phyloP scores from a whole-genome alignment of 2,329 filamentous ascomycete genomes.

The Pseudogymnoascus sp. region DNA sequence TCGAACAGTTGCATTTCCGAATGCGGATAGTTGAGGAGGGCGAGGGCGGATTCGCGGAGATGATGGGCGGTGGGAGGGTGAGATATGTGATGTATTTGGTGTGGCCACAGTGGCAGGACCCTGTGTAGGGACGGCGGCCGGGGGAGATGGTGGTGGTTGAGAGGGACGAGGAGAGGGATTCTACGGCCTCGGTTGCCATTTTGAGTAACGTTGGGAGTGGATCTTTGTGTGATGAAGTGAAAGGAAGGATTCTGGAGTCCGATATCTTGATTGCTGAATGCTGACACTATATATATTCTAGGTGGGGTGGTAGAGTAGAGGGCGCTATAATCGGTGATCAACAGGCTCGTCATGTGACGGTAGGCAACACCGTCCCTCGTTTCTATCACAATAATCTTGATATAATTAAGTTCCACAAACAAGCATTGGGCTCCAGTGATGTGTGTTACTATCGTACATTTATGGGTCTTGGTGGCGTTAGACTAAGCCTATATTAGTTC shows the following conservation, averaged over 20 bases:
- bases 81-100: constrained; percentile 37
- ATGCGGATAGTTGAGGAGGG: constrained; percentile 23
- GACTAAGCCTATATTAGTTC: background rate
- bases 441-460: background rate
- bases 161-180: background rate
- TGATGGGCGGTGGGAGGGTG: constrained; percentile 31
- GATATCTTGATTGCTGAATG: background rate
- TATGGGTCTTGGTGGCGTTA: background rate
- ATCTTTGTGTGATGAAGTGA: no score
- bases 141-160: constrained; percentile 7
- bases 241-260: background rate
- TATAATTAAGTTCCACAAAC: background rate
- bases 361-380: background rate
- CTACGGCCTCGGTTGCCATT: background rate
- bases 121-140: constrained; percentile 26
- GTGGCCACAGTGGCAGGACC: constrained; percentile 41
- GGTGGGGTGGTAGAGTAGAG: constrained; percentile 4
- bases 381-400: background rate
- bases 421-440: background rate
- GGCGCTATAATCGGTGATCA: background rate
- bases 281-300: background rate
- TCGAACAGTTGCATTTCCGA: constrained; percentile 39
- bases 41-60: constrained; percentile 25
- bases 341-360: background rate
- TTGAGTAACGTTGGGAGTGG: background rate